Evolutionary conservation across 345 rosid species (phyloP).

Genomic region (Populus alba): DNA sequence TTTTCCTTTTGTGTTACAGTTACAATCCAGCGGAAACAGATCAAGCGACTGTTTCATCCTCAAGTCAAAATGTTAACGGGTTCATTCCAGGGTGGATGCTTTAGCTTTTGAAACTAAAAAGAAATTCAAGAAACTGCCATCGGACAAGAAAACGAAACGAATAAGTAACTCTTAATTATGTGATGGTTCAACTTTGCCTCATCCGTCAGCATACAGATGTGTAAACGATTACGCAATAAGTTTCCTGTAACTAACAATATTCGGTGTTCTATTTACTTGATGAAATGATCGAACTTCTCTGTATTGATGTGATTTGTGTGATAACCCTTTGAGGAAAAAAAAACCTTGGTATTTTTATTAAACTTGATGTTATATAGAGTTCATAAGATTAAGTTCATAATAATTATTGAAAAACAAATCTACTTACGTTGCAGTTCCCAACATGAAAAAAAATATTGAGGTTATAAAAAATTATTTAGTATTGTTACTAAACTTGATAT

Average conservation of each 20-base stretch:
- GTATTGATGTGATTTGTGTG: too few relatives aligned
- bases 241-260: background rate
- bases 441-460: too few relatives aligned
- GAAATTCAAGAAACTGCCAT: background rate
- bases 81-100: conserved; percentile 39
- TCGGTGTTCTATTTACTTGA: background rate
- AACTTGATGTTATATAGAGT: too few relatives aligned
- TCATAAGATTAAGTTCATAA: too few relatives aligned
- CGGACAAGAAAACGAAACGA: background rate
- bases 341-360: too few relatives aligned
- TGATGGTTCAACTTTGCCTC: background rate
- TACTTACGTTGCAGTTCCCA: too few relatives aligned
- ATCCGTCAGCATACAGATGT: background rate
- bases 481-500: too few relatives aligned
- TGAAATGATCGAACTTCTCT: too few relatives aligned
- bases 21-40: conserved; percentile 14
- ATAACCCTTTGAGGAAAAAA: too few relatives aligned
- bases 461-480: too few relatives aligned
- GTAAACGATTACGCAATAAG: background rate
- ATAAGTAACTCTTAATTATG: background rate
- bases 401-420: too few relatives aligned
- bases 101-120: background rate
- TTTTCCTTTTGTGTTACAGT: conserved; percentile 4
- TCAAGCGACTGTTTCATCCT: conserved; percentile 5
- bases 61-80: conserved; percentile 22